A percentile compares a stretch with the other conserved stretches of the same genome.
phyloP scores from a whole-genome alignment of 2,329 filamentous ascomycete genomes.

The Juglanconis sp. region DNA sequence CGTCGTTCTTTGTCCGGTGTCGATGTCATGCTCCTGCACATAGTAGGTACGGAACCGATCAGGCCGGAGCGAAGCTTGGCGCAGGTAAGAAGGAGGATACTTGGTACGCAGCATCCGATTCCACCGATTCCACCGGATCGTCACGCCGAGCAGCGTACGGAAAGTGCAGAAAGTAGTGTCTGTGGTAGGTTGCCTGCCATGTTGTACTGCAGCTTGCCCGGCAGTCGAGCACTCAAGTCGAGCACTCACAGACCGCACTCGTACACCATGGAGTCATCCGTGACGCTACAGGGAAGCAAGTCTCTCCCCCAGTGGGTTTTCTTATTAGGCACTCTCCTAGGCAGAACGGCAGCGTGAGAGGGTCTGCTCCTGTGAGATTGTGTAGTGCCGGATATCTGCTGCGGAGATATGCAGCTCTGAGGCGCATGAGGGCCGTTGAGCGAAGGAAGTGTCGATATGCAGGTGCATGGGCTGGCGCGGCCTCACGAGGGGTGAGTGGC shows the following conservation, averaged over 20 bases:
- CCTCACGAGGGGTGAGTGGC: background rate
- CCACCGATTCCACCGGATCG: background rate
- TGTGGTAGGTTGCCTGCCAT: conserved; percentile 7
- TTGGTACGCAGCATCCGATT: no score
- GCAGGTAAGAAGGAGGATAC: conserved; percentile 12
- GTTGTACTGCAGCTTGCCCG: conserved; percentile 13
- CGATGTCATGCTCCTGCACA: background rate
- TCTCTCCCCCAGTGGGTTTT: background rate
- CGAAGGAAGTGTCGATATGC: background rate
- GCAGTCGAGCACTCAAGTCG: background rate
- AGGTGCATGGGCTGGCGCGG: background rate
- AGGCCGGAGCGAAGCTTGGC: conserved; percentile 9
- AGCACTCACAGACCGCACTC: background rate
- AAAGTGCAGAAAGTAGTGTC: background rate
- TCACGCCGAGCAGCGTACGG: background rate
- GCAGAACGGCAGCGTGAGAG: background rate
- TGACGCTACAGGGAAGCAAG: background rate
- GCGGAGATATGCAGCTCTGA: background rate
- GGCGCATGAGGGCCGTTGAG: background rate
- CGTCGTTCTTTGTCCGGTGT: background rate
- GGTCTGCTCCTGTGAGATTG: background rate
- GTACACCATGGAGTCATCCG: background rate
- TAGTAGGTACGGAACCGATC: background rate
- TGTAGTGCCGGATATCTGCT: background rate
- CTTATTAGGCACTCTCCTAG: background rate